Evolutionary conservation across 2,329 filamentous ascomycete species (phyloP), one percentile per base, ranked within the genome.

Genomic region (Arachnomyces sp.): DNA sequence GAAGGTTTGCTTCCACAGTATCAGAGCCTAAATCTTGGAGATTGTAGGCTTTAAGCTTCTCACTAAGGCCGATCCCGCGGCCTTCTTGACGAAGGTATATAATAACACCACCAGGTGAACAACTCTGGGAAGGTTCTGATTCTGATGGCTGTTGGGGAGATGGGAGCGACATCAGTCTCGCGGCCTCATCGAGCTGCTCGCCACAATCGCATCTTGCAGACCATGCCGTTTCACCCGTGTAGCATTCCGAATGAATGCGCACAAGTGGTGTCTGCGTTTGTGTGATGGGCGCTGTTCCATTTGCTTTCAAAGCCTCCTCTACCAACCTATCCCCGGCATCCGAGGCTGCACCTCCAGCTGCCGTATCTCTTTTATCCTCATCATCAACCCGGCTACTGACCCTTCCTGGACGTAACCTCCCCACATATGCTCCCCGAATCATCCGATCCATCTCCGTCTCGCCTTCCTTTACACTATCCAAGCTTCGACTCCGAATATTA

Each of bases 1-100:
- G 63, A 34, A 98, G 67, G 55, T 98, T 98, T 2, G 92, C 92
- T 66, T 98, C 88, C 28, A 96, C 93, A 0, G 92, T 98, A 63
- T 98, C 92, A n/a, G 85, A 89, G 0, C 92, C 92, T 17, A 98
- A 71, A 65, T 98, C 92, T 61, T 98, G 92, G 32, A 98, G 71
- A 57, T 98, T 98, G 65, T 98, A 98, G 3, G 92, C 92, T 66
- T 98, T 96, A 30, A 98, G 74, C 65, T 98, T 98, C 67, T 95
- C 89, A 2, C 86, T 84, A 0, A 98, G 74, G 0, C 92, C 92
- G 49, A 98, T 98, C 2, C 92, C 92, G 16, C 92, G 84, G 0
- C 92, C 92, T 67, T 98, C 92, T 63, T 98, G 92, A 15, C 92
- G 82, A 15, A 98, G 73, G 58, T 98, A 98, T 52, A 98, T 82